Percentiles rank a stretch among this genome's conserved stretches.
phyloP scores from a whole-genome alignment of 257 asterid species.

The Capsicum rhomboideum region DNA sequence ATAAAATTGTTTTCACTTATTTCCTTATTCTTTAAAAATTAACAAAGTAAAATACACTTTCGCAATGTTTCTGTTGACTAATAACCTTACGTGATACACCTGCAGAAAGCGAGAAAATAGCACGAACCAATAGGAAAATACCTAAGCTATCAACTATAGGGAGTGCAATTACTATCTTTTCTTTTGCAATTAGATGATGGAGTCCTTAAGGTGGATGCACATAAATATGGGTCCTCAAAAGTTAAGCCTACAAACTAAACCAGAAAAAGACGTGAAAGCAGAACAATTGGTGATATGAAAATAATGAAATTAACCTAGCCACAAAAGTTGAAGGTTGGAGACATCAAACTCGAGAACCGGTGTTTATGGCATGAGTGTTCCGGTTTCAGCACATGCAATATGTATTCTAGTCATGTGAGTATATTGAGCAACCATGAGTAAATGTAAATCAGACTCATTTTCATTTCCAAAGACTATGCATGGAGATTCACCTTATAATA shows the following conservation, averaged over 20 bases:
- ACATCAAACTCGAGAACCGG: neutral
- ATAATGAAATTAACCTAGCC: neutral
- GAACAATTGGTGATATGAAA: neutral
- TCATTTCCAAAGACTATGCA: neutral
- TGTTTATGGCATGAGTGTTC: neutral
- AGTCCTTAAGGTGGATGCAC: neutral
- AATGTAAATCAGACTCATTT: neutral
- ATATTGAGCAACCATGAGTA: neutral
- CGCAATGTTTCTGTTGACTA: neutral
- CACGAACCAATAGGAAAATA: neutral
- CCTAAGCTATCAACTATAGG: neutral
- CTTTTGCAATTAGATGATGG: neutral
- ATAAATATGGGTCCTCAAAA: neutral
- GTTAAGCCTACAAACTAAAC: neutral
- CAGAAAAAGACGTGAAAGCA: neutral
- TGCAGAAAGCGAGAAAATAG: neutral
- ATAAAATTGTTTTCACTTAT: neutral
- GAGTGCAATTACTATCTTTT: neutral
- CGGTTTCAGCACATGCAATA: neutral
- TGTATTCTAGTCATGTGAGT: neutral
- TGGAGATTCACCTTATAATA: constrained; percentile 35
- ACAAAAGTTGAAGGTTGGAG: neutral
- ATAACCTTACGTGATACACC: neutral
- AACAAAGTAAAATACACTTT: neutral
- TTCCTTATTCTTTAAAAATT: neutral